Conservation (phyloP, 371 early-diverging fungal species). For the Circinella minor region DNA sequence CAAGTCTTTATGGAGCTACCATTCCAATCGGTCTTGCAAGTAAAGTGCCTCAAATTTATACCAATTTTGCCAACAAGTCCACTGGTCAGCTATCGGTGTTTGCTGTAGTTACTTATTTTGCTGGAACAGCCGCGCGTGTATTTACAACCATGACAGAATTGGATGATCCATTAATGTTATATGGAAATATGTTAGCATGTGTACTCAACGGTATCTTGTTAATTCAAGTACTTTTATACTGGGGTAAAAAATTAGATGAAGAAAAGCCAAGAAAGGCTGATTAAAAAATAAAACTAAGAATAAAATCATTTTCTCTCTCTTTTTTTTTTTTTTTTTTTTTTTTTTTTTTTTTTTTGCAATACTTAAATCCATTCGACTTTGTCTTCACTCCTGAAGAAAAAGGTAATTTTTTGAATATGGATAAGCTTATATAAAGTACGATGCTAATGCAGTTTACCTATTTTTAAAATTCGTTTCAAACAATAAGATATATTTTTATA, state of each 20-base stretch:
- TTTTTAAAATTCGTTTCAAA: no score
- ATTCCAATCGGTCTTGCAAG: slow-evolving; percentile 80
- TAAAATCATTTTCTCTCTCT: neutral
- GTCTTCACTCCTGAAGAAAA: no score
- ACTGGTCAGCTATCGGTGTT: slow-evolving; percentile 92
- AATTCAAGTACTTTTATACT: slow-evolving; percentile 83
- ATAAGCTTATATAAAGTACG: no score
- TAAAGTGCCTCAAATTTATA: slow-evolving; percentile 87
- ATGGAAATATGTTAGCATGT: slow-evolving; percentile 71
- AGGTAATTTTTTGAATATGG: no score
- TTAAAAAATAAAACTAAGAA: neutral
- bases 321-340: no score
- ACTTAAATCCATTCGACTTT: no score
- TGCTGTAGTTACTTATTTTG: slow-evolving; percentile 83
- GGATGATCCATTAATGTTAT: slow-evolving; percentile 76
- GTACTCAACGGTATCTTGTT: slow-evolving; percentile 77
- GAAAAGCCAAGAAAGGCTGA: slow-evolving; percentile 25
- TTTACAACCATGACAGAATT: slow-evolving; percentile 92
- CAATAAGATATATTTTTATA: no score
- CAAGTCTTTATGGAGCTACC: slow-evolving; percentile 71
- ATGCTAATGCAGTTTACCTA: no score
- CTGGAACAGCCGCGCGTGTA: slow-evolving; percentile 88
- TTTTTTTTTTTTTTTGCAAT: no score
- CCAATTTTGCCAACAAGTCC: slow-evolving; percentile 74
- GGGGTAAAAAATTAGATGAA: slow-evolving; percentile 48